Evolutionary conservation across 306 rosid species (phyloP), one percentile per base, ranked within the genome.

Genomic region (Fagus crenata): DNA sequence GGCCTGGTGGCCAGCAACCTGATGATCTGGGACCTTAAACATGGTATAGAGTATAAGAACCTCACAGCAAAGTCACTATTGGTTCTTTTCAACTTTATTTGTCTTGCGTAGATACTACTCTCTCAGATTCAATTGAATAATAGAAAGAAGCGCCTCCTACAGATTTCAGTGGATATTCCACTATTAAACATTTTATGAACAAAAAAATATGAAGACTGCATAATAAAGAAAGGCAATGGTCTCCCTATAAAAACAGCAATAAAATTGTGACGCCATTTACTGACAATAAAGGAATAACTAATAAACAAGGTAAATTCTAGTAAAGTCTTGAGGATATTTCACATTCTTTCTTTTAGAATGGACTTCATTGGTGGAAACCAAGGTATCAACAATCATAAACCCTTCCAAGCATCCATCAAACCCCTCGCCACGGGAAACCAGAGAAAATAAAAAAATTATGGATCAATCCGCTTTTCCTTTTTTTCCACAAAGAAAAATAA

Each of bases 1-100:
- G 3, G 95, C 93, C 67, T 33, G 60, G 81, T 95, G 98, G 6
- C 97, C 98, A 6, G 93, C 98, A 56, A 92, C 98, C 80, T 95
- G 97, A 86, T 95, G 95, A 43, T 89, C 93, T 0, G 97, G 97
- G 49, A 85, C 80, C 86, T 84, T 95, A 22, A 86, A 46, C 97
- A 95, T 86, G 54, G 75, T 84, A 80, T 76, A 40, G 40, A 77
- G 76, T 15, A 69, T 35, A 75, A 53, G 15, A 65, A 59, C 53
- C 31, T 68, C 81, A 55, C 53, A 46, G 7, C 9, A 70, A 71
- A 31, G 46, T 17, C 71, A 39, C 71, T 17, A n/a, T 39, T 39
- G n/a, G 8, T 39, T 15, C 32, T 67, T 28, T 67, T 39, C 28
- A 39, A 28, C 64, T 58, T 58, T 58, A 28, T 58, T 58, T 28